Evolutionary conservation across 768 basidiomycete species (phyloP).

Genomic region (Hygrophorus pudorinus): DNA sequence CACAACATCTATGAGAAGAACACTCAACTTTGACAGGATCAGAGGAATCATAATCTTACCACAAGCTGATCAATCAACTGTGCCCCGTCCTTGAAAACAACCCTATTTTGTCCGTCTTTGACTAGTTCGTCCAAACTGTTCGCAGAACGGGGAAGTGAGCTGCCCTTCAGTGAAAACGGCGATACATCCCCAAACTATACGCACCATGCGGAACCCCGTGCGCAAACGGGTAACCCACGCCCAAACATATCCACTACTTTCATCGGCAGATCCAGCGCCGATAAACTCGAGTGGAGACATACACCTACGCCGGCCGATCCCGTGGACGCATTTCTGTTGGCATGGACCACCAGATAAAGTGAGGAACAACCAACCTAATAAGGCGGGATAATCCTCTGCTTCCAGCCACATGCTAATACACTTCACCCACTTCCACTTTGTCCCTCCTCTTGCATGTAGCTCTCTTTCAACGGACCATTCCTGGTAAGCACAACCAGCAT

Average conservation of each 20-base stretch:
- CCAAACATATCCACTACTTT: constrained; percentile 99
- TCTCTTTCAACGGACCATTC: too few species aligned
- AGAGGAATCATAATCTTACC: constrained; percentile 28
- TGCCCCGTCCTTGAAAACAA: constrained; percentile 56
- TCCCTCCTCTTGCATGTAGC: constrained; percentile 38
- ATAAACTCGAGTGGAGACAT: constrained; percentile 84
- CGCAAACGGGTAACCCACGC: constrained; percentile 88
- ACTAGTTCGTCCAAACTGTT: too few species aligned
- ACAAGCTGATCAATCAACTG: constrained; percentile 68
- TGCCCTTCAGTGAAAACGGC: background rate
- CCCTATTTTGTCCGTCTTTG: constrained; percentile 73
- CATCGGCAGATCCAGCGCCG: constrained; percentile 91
- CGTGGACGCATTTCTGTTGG: too few species aligned
- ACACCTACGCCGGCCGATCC: constrained; percentile 90
- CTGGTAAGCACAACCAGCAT: constrained; percentile 83
- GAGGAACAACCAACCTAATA: constrained; percentile 50
- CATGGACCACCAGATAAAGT: background rate
- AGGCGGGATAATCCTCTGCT: constrained; percentile 77
- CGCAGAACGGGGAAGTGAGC: too few species aligned
- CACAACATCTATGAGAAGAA: constrained; percentile 39
- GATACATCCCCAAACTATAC: constrained; percentile 47
- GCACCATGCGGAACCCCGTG: too few species aligned
- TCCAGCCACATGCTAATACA: too few species aligned
- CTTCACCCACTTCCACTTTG: constrained; percentile 73
- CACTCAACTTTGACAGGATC: background rate